These are phyloP conservation scores for Leptographium galeiforme DNA, from an alignment of 2,329 filamentous ascomycete genomes.

Conservation along the genomic window DNA sequence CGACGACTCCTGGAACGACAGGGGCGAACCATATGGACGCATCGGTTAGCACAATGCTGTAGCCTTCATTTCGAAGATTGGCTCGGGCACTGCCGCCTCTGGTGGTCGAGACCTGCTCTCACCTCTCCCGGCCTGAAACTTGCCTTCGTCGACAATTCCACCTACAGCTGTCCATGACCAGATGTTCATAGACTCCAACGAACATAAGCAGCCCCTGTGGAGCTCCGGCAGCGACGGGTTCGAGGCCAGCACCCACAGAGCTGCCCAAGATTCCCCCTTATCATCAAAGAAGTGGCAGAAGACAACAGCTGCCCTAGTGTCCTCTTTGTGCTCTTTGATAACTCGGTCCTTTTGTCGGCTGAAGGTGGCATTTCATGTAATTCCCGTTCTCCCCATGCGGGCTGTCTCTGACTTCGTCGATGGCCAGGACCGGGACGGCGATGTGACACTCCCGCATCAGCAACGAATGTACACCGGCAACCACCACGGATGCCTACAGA, in stretches of 20 bases:
- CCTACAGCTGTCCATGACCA: not conserved
- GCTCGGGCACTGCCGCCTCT: not conserved
- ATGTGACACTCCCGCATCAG: too few relatives aligned
- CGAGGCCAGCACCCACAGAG: not conserved
- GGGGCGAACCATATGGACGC: not conserved
- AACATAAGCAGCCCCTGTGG: not conserved
- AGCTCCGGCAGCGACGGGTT: not conserved
- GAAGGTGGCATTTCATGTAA: not conserved
- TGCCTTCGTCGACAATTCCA: not conserved
- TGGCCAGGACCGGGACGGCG: not conserved
- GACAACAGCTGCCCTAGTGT: not conserved
- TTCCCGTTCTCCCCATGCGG: not conserved
- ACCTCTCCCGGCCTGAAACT: not conserved
- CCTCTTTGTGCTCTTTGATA: not conserved
- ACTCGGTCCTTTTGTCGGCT: not conserved
- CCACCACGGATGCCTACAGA: too few relatives aligned
- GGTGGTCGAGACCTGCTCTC: not conserved
- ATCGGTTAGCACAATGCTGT: not conserved
- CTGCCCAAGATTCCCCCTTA: not conserved
- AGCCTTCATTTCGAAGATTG: not conserved
- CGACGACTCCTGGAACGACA: not conserved
- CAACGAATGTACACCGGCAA: too few relatives aligned
- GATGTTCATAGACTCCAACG: not conserved
- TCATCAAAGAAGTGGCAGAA: not conserved
- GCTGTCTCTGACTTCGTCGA: not conserved